Base-by-base conservation (phyloP, 1,284 basidiomycete genomes). In the Sparassis latifolia region DNA sequence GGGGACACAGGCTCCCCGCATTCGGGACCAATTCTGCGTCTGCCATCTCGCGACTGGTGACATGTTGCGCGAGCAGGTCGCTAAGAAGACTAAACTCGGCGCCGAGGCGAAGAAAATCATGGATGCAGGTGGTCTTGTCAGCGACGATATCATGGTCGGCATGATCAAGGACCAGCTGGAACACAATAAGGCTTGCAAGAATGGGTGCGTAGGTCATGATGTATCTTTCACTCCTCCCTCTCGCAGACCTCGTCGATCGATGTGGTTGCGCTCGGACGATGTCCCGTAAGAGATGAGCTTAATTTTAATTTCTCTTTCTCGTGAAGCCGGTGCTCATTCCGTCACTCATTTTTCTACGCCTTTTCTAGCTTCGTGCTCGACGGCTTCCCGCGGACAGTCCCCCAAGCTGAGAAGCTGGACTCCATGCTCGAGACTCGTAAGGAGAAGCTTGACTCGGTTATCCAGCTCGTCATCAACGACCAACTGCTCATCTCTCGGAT, bases 41-140 rank as follows among this genome's bases (percentile, higher is more conserved):
- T 99, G 96, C 78, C 96, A 99, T 74, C 78, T 99, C 59, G 95
- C 96, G 33, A 99, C 96, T 32, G 96, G 96, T 38, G 96, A 99
- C 76, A 97, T 99, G 92, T 78, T 99, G 52, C 89, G 96, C 45
- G 92, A 95, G 58, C 94, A 99, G 71, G 94, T 99, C 52, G 63
- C 82, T 42, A 74, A 86, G 67, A 89, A 96, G 74, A 97, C 96
- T 4, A 74, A 82, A 40, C 81, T 99, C 45, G 96, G 96, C 55
- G 75, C 89, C 51, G 82, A 91, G 64, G 96, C 96, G 35, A 98
- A 99, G 81, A 94, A 95, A 73, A 89, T 98, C 69, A 98, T 99
- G 92, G 95, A 98, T 68, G 79, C 83, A 33, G 95, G 96, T 46
- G 93, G 89, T 30, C 84, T 99, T 48, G 94, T 99, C 52, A 80